Evolutionary conservation across 2,329 filamentous ascomycete species (phyloP), one percentile per base, ranked within the genome.

Genomic region (Didymellaceae sp.): DNA sequence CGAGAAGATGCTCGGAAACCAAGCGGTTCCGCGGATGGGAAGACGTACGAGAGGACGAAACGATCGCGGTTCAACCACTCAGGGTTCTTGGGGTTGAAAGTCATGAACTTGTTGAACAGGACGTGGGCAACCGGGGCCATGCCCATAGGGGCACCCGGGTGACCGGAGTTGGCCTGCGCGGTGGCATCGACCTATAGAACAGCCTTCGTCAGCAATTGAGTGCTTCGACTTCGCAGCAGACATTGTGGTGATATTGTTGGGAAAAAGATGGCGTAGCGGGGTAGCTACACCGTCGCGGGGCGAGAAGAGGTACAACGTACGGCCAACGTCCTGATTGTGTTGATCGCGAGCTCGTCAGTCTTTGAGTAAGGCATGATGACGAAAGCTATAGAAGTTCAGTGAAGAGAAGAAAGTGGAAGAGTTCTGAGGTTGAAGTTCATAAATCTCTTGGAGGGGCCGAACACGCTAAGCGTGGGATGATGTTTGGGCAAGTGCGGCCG

Each of bases 51-150:
- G 75, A 99, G 91, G 58, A 99, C 91, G 74, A 99, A 99, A 77
- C 94, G 89, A 80, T 99, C 94, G 73, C 94, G 88, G 86, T 97
- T 97, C 70, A 94, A 72, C 92, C 92, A 99, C 62, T 91, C 83
- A 68, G 94, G 90, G 86, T 96, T 97, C 88, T 97, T 95, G 71
- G 94, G 94, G 88, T 97, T 99, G 86, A 97, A 99, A 77, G 81
- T 95, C 91, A 99, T 91, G 84, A 97, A 95, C 79, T 94, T 95
- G 86, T 96, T 96, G 82, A 90, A 99, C 62, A 99, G 86, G 71
- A 97, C 91, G 84, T 97, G 94, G 77, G 94, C 88, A 72, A 92
- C 86, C 58, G 94, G 93, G 72, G 94, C 94, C 90, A 97, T 84
- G 74, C 85, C 87, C 94, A 99, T 99, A 71, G 94, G 94, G 77